Evolutionary conservation across 2,329 filamentous ascomycete species (phyloP).

Genomic region (Bipolaris bicolor): DNA sequence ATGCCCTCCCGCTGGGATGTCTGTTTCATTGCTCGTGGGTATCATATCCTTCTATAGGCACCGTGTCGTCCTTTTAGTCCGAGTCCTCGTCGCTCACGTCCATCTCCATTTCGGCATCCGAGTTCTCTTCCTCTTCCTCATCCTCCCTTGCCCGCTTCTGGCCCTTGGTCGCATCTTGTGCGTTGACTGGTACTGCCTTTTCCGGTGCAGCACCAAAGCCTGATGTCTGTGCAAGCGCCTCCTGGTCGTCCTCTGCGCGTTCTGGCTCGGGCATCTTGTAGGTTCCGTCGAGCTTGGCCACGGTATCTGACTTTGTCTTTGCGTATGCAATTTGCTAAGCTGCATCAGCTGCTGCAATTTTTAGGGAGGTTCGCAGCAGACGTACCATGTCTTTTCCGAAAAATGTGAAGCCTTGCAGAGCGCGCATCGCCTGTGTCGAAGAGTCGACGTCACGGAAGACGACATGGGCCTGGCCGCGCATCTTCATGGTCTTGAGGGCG

Average conservation of each 20-base stretch:
- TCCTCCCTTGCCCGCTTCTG: constrained; percentile 71
- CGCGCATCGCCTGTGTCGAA: constrained; percentile 92
- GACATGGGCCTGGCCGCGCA: constrained; percentile 95
- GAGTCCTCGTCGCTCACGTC: constrained; percentile 78
- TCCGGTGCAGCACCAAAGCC: constrained; percentile 39
- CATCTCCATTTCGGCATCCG: constrained; percentile 63
- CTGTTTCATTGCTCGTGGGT: constrained; percentile 21
- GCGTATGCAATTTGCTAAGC: constrained; percentile 86
- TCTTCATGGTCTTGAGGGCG: constrained; percentile 84
- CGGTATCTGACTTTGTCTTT: constrained; percentile 84
- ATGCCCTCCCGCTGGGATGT: constrained; percentile 1
- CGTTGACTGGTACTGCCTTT: constrained; percentile 41
- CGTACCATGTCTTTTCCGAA: constrained; percentile 84
- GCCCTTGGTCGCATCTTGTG: constrained; percentile 58
- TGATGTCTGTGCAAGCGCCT: constrained; percentile 52
- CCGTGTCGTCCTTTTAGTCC: constrained; percentile 22
- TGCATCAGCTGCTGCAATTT: not conserved
- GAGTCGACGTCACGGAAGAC: constrained; percentile 88
- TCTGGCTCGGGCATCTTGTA: constrained; percentile 70
- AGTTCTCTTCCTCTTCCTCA: constrained; percentile 63
- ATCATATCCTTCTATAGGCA: constrained; percentile 15
- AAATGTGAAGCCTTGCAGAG: constrained; percentile 83
- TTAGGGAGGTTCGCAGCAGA: constrained; percentile 20
- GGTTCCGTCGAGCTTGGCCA: constrained; percentile 90
- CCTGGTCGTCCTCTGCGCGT: constrained; percentile 27